Base-by-base conservation (phyloP, 805 yeast genomes). In the Nakazawaea holstii region DNA sequence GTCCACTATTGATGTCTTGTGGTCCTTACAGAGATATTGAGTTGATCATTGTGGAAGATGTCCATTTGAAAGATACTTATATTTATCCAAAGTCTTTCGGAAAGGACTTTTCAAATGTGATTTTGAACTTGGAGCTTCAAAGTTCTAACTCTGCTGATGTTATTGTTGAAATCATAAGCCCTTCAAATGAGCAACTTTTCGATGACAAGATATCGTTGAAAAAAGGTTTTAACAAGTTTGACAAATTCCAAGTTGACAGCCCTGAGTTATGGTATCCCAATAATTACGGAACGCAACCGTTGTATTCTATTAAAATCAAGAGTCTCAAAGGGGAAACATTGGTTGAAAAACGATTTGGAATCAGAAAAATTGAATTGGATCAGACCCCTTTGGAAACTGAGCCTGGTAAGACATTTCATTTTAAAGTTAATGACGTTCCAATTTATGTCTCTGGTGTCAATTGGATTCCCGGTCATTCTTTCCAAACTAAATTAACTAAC, bases 381-480 rank as follows among this genome's bases (percentile, higher is more conserved):
- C 66, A 71, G 48, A 58, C 67, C 35, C 50, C 59, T 6, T 54
- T 65, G 20, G 35, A 62, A 45, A 49, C 48, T 29, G 36, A 39
- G 26, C 26, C 32, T 1, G 79, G 79, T 1, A 53, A 66, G 1
- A 59, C 66, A n/a, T 74, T 74, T 56, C 73, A 66, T 52, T 71
- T 74, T 58, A 59, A 57, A 41, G 57, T 74, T 45, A 74, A 74
- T 52, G 59, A 62, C 40, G 51, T 65, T 7, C 70, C 76, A 6
- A 55, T 70, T 2, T 74, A 62, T 51, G 50, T 57, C 32, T 57
- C 59, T 14, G 79, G 79, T 0, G 68, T 75, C 7, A 66, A 72
- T 53, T 74, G 79, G 79, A 74, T 74, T 43, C 79, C 79, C 1
- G 73, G 68, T 1, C 76, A 74, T 53, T 66, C 69, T 1, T 63